Evolutionary conservation across 768 basidiomycete genomes (phyloP), one percentile per base, ranked within the genome.

Genomic region (Mycena chlorophos): DNA sequence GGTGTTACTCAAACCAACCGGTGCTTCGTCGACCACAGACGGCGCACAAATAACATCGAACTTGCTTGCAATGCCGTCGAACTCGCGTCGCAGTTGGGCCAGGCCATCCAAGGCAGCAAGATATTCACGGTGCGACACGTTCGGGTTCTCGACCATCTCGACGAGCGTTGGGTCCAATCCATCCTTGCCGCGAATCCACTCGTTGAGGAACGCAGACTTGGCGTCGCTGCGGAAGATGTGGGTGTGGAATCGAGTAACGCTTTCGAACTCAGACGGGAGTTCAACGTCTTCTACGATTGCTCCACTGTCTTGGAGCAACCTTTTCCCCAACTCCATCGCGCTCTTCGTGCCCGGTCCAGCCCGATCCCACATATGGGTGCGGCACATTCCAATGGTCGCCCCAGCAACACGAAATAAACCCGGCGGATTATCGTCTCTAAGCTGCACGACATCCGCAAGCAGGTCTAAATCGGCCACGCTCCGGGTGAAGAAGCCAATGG

Each of bases 201-300:
- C 58, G 47, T 42, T 54, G 39, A 50, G 22, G 19, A 63, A 60
- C 6, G 58, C 52, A 29, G 34, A 20, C 23, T 28, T 20, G 5
- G 42, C 62, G 39, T 63, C 62, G n/a, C 39, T 30, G 30, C 52
- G 38, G 34, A 60, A 54, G 13, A 46, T 37, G 19, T 45, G 30
- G 39, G 27, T 28, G 22, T 55, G 34, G 6, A 46, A 51, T 8
- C 25, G 25, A 4, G 49, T 53, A 5, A 63, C 45, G 14, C 25
- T 50, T 10, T 45, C 29, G 34, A 63, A 63, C 39, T 60, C 56
- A 13, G 22, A 49, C 6, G 62, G 59, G 5, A 63, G 37, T n/a
- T 57, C 62, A 5, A 63, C 53, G 46, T 60, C 62, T 23, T 56
- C 58, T 16, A 63, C 58, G 12, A 40, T 40, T 5, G 58, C 62